phyloP scores from a whole-genome alignment of 176 grass and related monocot genomes.

The Oropetium thomaeum region DNA sequence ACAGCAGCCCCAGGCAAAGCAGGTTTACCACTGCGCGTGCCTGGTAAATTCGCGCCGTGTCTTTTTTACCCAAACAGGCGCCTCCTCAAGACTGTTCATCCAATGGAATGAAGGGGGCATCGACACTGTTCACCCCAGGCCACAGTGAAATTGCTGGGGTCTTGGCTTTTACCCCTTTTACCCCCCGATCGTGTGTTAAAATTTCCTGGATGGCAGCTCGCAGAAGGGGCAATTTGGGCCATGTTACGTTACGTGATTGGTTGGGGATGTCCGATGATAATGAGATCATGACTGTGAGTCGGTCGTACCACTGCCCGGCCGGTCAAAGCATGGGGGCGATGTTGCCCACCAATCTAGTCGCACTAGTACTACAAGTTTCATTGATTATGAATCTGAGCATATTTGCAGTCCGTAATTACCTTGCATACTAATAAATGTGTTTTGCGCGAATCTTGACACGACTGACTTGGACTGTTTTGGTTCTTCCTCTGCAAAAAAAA shows the following conservation, averaged over 20 bases:
- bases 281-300: constrained; percentile 18
- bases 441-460: not conserved
- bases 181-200: not conserved
- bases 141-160: constrained; percentile 28
- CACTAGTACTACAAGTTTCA: not conserved
- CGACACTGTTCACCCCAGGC: constrained; percentile 28
- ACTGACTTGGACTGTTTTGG: not conserved
- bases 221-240: constrained; percentile 27
- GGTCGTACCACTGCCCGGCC: not conserved
- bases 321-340: constrained; percentile 60
- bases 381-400: not conserved
- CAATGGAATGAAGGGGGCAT: constrained; percentile 5
- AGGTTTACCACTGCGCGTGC: constrained; percentile 12
- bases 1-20: not conserved
- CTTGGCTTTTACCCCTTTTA: constrained; percentile 17
- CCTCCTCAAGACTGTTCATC: constrained; percentile 38
- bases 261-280: constrained; percentile 14
- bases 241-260: not conserved
- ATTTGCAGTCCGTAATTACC: not conserved
- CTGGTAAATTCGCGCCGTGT: constrained; percentile 37
- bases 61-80: constrained; percentile 52
- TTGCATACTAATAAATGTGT: not conserved
- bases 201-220: not conserved
- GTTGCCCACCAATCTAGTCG: constrained; percentile 34
- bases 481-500: not conserved